Evolutionary conservation across 306 rosid genomes (phyloP), one percentile per base, ranked within the genome.

Genomic region (Prunus padus): DNA sequence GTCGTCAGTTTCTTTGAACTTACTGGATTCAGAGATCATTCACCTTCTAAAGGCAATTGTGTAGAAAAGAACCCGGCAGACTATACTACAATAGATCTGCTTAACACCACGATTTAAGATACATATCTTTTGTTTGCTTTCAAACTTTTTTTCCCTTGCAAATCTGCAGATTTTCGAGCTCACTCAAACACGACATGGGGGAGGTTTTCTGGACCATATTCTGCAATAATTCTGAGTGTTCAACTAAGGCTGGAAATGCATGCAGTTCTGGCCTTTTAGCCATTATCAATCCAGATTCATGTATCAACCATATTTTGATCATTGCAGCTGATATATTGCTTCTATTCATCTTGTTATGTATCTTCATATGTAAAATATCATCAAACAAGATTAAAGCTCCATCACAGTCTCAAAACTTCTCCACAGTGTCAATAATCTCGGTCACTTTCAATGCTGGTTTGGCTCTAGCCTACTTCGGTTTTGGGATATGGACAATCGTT

Each of bases 381-480:
- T 63, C 64, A 64, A 81, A 60, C 15, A 64, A 63, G 37, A 66
- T 22, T 33, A 47, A 18, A 44, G 20, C 57, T 57, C 49, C 78
- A 18, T 3, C 51, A 40, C 6, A n/a, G 54, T 37, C 69, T 54
- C 67, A 46, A 25, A 50, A 11, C 54, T 54, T 46, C 23, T 45
- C 77, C 71, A 28, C 71, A 12, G 15, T 42, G 2, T 42, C 50
- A 52, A 47, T 60, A 1, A 26, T 74, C 71, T 67, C 67, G 0
- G 54, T 23, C 31, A n/a, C 37, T 50, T 72, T 40, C 7, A 82
- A 72, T 42, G 79, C 76, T 16, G 18, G 55, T 50, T 65, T 77
- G 75, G 55, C 63, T 77, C 59, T 77, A 78, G 85, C 79, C 31
- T 73, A 77, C 61, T 77, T 82, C 71, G 79, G 65, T 30, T 77